Base-by-base conservation (phyloP, 257 asterid species). In the Forsythia viridissima region DNA sequence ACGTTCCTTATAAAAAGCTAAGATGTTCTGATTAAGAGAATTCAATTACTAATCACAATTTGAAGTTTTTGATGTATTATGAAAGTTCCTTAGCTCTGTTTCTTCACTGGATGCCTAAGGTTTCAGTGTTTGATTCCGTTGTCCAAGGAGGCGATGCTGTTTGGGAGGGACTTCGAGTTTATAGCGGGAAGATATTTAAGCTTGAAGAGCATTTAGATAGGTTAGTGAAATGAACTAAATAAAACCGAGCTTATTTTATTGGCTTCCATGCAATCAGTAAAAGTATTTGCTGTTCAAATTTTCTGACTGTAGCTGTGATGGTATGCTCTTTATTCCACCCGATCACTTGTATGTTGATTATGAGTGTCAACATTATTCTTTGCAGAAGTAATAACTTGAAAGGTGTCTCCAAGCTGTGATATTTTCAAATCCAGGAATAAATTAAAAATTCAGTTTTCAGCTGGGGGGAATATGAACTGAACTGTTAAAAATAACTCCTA, bases 101-200 rank as follows among this genome's bases (percentile, higher is more conserved):
- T 52, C 63, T 52, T 18, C 63, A 52, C 5, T 52, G 24, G 24
- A 76, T 52, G 6, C 78, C 84, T 82, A 81, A 93, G 97, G 97
- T 93, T 75, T 93, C 98, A 69, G 95, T 92, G 51, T 91, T 93
- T 77, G 98, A 93, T 87, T 93, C 98, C n/a, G 84, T 92, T 84
- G 94, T 92, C 83, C 98, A 93, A 91, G 98, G 96, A 48, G 98
- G 98, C 79, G 98, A 93, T 85, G 94, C 90, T 82, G 97, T 90
- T 80, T 92, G 98, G 97, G 98, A 93, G 81, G 98, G 97, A 42
- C 96, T 93, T 78, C 91, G 96, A 68, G 81, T 92, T 73, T 93
- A 93, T 65, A 67, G 80, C 2, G 95, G 95, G 77, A 93, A 91
- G 86, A 73, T 92, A 79, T 93, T 93, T 73, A 93, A 93, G 86